phyloP scores from a whole-genome alignment of 2,329 filamentous ascomycete genomes.

The Cladobotryum protrusum region DNA sequence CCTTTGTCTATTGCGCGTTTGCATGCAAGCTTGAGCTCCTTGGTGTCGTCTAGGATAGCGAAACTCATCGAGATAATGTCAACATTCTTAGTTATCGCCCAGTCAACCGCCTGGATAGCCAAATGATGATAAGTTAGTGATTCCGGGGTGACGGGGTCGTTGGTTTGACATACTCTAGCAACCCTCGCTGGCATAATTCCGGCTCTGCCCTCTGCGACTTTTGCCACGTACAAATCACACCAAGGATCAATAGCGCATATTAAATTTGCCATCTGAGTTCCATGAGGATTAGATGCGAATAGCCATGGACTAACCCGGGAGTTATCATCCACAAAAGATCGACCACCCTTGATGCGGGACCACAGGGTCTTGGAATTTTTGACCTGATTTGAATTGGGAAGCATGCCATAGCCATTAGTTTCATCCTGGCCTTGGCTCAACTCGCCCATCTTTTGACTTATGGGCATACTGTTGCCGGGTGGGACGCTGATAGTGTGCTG shows the following conservation, averaged over 20 bases:
- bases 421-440: background rate
- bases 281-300: background rate
- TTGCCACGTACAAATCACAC: slow-evolving; percentile 1
- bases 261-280: background rate
- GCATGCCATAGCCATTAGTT: too few relatives aligned
- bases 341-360: background rate
- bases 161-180: background rate
- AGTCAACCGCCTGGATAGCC: too few relatives aligned
- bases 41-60: background rate
- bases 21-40: background rate
- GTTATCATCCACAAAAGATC: background rate
- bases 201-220: background rate
- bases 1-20: too few relatives aligned
- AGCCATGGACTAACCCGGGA: background rate
- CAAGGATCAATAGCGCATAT: background rate
- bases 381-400: too few relatives aligned
- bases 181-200: background rate
- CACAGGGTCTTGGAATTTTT: background rate
- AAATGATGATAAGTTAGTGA: too few relatives aligned
- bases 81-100: too few relatives aligned
- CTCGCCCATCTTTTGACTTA: too few relatives aligned
- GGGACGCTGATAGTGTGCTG: too few relatives aligned
- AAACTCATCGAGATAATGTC: too few relatives aligned
- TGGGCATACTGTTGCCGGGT: too few relatives aligned
- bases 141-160: too few relatives aligned